phyloP scores from a whole-genome alignment of 2,329 filamentous ascomycete genomes.

The Epichloe hybrida region DNA sequence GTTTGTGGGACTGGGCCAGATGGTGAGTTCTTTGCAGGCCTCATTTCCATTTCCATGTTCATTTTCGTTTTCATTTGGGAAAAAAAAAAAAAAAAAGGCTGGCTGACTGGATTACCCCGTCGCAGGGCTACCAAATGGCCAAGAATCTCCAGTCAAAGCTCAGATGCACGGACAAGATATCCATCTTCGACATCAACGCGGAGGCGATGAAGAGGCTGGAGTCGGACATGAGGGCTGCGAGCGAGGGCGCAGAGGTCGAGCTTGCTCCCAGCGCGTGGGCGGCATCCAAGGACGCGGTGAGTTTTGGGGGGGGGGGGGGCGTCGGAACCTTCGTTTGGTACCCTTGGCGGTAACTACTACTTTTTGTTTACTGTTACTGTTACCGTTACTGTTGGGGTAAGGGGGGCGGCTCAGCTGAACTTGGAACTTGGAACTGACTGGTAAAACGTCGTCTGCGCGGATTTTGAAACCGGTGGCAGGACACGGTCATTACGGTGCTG shows the following conservation, averaged over 20 bases:
- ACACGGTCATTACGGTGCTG: slow-evolving; percentile 75
- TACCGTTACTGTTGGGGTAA: too few species aligned
- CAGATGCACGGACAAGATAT: slow-evolving; percentile 33
- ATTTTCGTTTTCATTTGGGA: too few species aligned
- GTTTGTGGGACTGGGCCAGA: slow-evolving; percentile 47
- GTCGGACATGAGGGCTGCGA: slow-evolving; percentile 30
- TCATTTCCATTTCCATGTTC: neutral
- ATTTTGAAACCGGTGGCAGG: slow-evolving; percentile 33
- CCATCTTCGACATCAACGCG: slow-evolving; percentile 43
- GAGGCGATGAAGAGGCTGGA: slow-evolving; percentile 32
- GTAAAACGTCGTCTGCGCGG: too few species aligned
- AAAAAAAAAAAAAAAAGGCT: neutral
- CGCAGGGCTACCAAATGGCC: slow-evolving; percentile 48
- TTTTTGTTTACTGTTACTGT: too few species aligned
- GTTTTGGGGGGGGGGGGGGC: slow-evolving; percentile 17
- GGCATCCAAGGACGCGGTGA: slow-evolving; percentile 39
- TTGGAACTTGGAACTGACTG: too few species aligned
- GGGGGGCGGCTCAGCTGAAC: too few species aligned
- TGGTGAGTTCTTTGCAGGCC: slow-evolving; percentile 29
- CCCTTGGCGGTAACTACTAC: too few species aligned
- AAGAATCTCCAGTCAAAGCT: slow-evolving; percentile 47
- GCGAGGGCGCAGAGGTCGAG: slow-evolving; percentile 32
- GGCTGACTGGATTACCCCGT: neutral
- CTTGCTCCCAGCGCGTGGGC: slow-evolving; percentile 31
- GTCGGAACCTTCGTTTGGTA: too few species aligned